Percentiles rank a stretch among this genome's conserved stretches.
These are phyloP conservation scores for Limtongia smithiae DNA, from an alignment of 805 yeast genomes.

Conservation along the genomic window DNA sequence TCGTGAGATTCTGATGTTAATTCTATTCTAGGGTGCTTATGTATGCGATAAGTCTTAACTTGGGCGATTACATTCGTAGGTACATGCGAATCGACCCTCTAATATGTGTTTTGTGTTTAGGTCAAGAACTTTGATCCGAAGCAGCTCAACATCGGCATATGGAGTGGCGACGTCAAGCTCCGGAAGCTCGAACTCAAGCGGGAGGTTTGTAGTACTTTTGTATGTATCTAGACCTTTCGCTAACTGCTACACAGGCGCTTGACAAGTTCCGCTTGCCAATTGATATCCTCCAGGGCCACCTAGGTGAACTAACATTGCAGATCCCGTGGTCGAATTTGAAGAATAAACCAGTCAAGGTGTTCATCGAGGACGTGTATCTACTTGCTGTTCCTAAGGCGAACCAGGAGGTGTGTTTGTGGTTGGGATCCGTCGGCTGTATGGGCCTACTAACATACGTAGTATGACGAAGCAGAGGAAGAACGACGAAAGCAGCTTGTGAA, in stretches of 20 bases:
- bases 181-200: constrained; percentile 72
- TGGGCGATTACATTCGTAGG: too few relatives aligned
- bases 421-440: background rate
- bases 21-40: constrained; percentile 36
- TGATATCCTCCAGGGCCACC: constrained; percentile 81
- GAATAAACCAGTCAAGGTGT: constrained; percentile 83
- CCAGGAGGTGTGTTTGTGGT: constrained; percentile 35
- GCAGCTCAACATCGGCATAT: constrained; percentile 90
- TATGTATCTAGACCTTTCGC: too few relatives aligned
- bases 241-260: constrained; percentile 47
- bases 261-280: constrained; percentile 84
- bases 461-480: constrained; percentile 58
- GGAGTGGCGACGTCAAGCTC: constrained; percentile 95
- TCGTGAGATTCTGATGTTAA: too few relatives aligned
- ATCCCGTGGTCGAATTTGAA: constrained; percentile 97
- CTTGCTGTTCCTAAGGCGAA: constrained; percentile 72
- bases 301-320: constrained; percentile 83
- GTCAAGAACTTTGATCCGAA: constrained; percentile 95
- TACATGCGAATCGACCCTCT: too few relatives aligned
- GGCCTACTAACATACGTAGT: constrained; percentile 28
- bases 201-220: constrained; percentile 45
- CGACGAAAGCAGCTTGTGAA: constrained; percentile 63
- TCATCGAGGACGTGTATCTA: constrained; percentile 80
- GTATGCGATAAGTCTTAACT: constrained; percentile 24
- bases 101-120: constrained; percentile 39